Evolutionary conservation across 169 alveolate species (phyloP).

Genomic region (Plasmodium gaboni): DNA sequence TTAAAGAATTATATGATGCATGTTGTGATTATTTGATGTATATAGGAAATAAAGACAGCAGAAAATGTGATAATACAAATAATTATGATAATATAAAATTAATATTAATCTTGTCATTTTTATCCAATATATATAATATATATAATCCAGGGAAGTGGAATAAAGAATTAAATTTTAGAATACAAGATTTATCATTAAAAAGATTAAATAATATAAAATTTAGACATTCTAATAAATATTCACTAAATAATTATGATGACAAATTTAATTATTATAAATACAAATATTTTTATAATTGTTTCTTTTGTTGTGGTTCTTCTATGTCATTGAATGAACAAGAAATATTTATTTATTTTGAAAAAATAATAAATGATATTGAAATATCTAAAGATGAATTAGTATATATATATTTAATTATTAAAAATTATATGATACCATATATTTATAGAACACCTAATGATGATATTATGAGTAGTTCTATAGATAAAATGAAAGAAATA

Average conservation of each 20-base stretch:
- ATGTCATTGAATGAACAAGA: not conserved
- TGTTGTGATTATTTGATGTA: not conserved
- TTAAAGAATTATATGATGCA: constrained; percentile 5
- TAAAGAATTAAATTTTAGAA: not conserved
- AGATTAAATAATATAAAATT: not conserved
- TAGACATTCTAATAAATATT: not conserved
- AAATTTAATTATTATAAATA: constrained; percentile 36
- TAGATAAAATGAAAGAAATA: not conserved
- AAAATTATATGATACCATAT: constrained; percentile 13
- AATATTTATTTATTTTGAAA: constrained; percentile 8
- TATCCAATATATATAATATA: not conserved
- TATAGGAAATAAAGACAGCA: not conserved
- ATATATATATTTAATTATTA: constrained; percentile 22
- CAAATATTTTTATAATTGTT: constrained; percentile 16
- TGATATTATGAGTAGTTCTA: not conserved
- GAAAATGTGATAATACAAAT: not conserved
- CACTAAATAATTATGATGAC: constrained; percentile 7
- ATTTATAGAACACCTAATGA: constrained; percentile 2
- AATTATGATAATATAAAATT: not conserved
- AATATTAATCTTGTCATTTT: not conserved
- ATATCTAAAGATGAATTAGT: constrained; percentile 40
- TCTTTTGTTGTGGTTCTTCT: not conserved
- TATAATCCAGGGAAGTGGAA: not conserved
- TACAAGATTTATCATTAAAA: not conserved
- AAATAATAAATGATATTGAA: constrained; percentile 43